Conservation (phyloP, 2,329 filamentous ascomycete genomes). For the Nemania sp. region DNA sequence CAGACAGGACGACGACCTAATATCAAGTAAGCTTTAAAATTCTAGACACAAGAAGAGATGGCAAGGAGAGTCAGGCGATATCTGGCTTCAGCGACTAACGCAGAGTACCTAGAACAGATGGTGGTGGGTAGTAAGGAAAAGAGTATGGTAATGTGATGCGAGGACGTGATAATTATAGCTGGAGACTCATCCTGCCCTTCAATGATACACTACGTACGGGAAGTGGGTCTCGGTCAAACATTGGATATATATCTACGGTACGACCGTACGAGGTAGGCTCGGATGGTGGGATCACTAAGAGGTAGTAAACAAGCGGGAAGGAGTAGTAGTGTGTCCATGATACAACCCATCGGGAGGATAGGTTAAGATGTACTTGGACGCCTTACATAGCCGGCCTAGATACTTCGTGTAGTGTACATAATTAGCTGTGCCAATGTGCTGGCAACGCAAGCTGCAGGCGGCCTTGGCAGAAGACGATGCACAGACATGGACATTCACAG, state of each 20-base stretch:
- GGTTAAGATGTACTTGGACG: slow-evolving; percentile 1
- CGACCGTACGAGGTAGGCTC: too few species aligned
- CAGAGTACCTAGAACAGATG: background rate
- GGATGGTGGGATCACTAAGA: slow-evolving; percentile 7
- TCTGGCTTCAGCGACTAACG: background rate
- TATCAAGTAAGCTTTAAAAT: background rate
- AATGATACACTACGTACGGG: slow-evolving; percentile 3
- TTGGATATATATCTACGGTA: slow-evolving; percentile 18
- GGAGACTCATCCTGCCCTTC: background rate
- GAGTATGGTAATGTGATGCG: slow-evolving; percentile 5
- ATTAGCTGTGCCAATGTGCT: slow-evolving; percentile 21
- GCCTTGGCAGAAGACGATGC: slow-evolving; percentile 31
- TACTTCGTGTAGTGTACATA: slow-evolving; percentile 13
- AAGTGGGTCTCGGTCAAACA: slow-evolving; percentile 30
- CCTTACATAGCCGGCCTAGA: background rate
- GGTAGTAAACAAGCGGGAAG: slow-evolving; percentile 8
- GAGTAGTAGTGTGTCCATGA: slow-evolving; percentile 15
- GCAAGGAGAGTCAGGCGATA: background rate
- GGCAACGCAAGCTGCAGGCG: slow-evolving; percentile 31
- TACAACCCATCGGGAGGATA: slow-evolving; percentile 16
- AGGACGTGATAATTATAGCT: slow-evolving; percentile 15
- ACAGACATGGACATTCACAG: slow-evolving; percentile 21
- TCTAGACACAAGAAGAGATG: background rate
- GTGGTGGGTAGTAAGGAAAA: background rate
- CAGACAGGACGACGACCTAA: background rate